Evolutionary conservation across 139 green algal species (phyloP), one percentile per base, ranked within the genome.

Genomic region (Picochlorum sp.): DNA sequence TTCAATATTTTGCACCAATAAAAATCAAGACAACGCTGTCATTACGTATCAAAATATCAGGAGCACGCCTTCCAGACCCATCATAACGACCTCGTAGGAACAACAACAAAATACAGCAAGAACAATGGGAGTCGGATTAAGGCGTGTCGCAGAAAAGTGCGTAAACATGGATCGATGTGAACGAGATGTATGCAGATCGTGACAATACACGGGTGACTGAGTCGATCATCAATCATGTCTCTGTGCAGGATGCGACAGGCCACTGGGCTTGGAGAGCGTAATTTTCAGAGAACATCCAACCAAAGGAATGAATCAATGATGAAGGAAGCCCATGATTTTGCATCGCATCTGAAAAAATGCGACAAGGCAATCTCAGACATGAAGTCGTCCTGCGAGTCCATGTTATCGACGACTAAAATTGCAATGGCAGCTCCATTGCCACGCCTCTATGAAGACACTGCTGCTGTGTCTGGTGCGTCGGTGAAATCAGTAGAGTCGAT

Each of bases 391-490:
- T 66, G 23, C n/a, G 61, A 66, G 6, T 24, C 15, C n/a, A 56
- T 66, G 47, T 41, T 66, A 23, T 21, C 24, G 4, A 54, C 34
- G 6, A 66, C 61, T 13, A 56, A 58, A 38, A 20, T 23, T 32
- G 61, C 37, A 20, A 66, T 66, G 61, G 0, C n/a, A 18, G 61
- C 37, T 26, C 37, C 61, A 38, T 41, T 66, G 37, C 61, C 61
- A 23, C 61, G 38, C 9, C 14, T 66, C 4, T 66, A 32, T 66
- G 61, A 66, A 41, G 61, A 66, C 6, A 66, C 60, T 58, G 60
- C 60, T 21, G 60, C 32, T 23, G 60, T 23, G 7, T 0, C 60
- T 37, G 60, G 60, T 20, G 30, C n/a, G 1, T 45, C 58, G 4
- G n/a, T 59, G 15, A 41, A 45, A 21, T 44, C 60, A 9, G 16